A percentile compares a stretch with the other conserved stretches of the same genome.
phyloP scores from a whole-genome alignment of 2,329 filamentous ascomycete species.

The Aspergillus ibericus region DNA sequence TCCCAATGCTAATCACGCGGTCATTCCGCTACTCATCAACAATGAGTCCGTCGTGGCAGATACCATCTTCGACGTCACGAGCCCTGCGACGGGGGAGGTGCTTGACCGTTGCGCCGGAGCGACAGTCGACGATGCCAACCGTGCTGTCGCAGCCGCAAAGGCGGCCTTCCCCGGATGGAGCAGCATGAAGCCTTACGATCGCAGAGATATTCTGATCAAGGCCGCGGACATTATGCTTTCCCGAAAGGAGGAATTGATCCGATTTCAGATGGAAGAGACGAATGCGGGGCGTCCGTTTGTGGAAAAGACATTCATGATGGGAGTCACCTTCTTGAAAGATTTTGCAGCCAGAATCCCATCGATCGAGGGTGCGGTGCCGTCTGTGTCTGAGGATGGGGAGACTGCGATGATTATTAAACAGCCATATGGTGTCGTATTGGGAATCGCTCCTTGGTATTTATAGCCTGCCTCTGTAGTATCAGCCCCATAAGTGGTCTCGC shows the following conservation, averaged over 20 bases:
- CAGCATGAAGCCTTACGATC: conserved; percentile 58
- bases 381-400: conserved; percentile 50
- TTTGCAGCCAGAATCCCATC: conserved; percentile 52
- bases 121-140: conserved; percentile 55
- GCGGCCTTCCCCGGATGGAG: conserved; percentile 70
- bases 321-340: conserved; percentile 47
- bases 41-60: conserved; percentile 44
- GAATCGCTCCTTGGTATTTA: conserved; percentile 75
- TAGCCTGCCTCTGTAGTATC: background rate
- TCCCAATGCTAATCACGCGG: conserved; percentile 16
- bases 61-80: conserved; percentile 52
- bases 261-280: conserved; percentile 62
- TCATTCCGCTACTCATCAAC: conserved; percentile 46
- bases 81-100: conserved; percentile 55
- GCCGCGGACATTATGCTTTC: conserved; percentile 48
- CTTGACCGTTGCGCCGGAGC: conserved; percentile 59
- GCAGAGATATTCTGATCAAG: conserved; percentile 64
- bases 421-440: conserved; percentile 75
- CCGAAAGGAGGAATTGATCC: conserved; percentile 60
- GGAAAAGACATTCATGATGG: conserved; percentile 36
- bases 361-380: conserved; percentile 52
- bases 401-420: conserved; percentile 69
- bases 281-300: conserved; percentile 46
- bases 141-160: conserved; percentile 62
- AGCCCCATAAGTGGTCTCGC: background rate